A percentile compares a stretch with the other conserved stretches of the same genome.
Evolutionary conservation across 768 basidiomycete species (phyloP).

Genomic region (Panaeolus cyanescens): DNA sequence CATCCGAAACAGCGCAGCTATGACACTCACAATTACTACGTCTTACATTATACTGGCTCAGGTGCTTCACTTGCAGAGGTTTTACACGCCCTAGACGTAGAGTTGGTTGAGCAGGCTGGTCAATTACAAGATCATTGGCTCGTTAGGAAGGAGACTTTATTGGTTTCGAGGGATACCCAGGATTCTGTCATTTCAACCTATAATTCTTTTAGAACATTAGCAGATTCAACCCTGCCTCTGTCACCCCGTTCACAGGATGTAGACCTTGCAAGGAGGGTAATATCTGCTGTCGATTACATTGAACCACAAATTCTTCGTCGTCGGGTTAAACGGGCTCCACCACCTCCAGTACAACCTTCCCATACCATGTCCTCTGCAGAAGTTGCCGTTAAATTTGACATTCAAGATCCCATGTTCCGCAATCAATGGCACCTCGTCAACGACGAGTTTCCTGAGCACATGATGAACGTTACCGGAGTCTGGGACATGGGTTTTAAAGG

Average conservation of each 20-base stretch:
- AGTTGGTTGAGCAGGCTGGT: slow-evolving; percentile 87
- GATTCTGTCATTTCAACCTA: slow-evolving; percentile 56
- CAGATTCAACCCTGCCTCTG: slow-evolving; percentile 31
- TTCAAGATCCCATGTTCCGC: slow-evolving; percentile 81
- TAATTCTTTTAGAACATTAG: slow-evolving; percentile 37
- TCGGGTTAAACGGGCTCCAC: slow-evolving; percentile 75
- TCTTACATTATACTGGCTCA: slow-evolving; percentile 54
- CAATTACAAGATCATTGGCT: slow-evolving; percentile 85
- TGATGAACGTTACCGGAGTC: slow-evolving; percentile 90
- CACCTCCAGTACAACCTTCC: slow-evolving; percentile 47
- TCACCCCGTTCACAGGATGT: slow-evolving; percentile 43
- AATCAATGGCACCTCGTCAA: slow-evolving; percentile 97
- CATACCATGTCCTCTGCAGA: slow-evolving; percentile 34
- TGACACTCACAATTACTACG: slow-evolving; percentile 79
- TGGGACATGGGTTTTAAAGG: slow-evolving; percentile 95
- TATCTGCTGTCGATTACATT: slow-evolving; percentile 60
- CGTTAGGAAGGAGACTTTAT: slow-evolving; percentile 50
- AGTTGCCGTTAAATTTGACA: slow-evolving; percentile 58
- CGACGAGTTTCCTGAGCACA: slow-evolving; percentile 74
- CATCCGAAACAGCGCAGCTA: slow-evolving; percentile 56
- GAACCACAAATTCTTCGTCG: slow-evolving; percentile 65
- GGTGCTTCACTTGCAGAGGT: slow-evolving; percentile 62
- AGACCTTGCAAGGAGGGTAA: slow-evolving; percentile 43
- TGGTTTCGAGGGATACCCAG: slow-evolving; percentile 29
- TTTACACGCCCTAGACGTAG: slow-evolving; percentile 64